These are phyloP conservation scores for Ananas comosus DNA, from an alignment of 176 grass and related monocot species.

Conservation along the genomic window DNA sequence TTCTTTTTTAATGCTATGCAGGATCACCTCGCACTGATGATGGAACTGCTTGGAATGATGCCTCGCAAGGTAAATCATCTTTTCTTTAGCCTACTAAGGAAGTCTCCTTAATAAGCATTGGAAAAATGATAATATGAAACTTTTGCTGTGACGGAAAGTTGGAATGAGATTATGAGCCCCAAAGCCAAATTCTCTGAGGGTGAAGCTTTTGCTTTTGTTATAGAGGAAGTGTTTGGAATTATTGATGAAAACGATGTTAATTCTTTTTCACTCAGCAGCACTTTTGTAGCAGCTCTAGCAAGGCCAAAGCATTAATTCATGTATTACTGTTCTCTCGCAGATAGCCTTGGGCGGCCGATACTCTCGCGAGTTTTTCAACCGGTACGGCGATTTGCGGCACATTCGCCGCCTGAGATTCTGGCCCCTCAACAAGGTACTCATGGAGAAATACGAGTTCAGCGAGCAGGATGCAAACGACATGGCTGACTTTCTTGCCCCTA, in stretches of 20 bases:
- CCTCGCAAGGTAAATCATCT: conserved; percentile 67
- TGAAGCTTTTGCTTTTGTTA: no score
- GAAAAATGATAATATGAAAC: background rate
- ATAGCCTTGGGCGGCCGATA: conserved; percentile 90
- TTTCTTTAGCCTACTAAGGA: conserved; percentile 4
- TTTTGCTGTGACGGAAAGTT: no score
- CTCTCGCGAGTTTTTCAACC: conserved; percentile 89
- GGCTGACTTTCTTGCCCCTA: conserved; percentile 80
- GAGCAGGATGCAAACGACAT: conserved; percentile 53
- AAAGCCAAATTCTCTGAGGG: no score
- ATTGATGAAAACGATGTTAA: no score
- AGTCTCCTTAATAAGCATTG: background rate
- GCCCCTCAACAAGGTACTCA: conserved; percentile 82
- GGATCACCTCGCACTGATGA: conserved; percentile 98
- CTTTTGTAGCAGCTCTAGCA: no score
- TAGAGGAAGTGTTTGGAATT: no score
- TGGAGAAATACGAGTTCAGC: conserved; percentile 85
- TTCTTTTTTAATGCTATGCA: conserved; percentile 28
- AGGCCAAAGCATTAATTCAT: background rate
- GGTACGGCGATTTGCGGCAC: conserved; percentile 93
- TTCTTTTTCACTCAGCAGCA: no score
- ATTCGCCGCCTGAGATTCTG: conserved; percentile 87
- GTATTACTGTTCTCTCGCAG: conserved; percentile 29
- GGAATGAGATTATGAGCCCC: no score
- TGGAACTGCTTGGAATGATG: conserved; percentile 99